Evolutionary conservation across 176 grass and related monocot genomes (phyloP), one percentile per base, ranked within the genome.

Genomic region (Tillandsia fasciculata): DNA sequence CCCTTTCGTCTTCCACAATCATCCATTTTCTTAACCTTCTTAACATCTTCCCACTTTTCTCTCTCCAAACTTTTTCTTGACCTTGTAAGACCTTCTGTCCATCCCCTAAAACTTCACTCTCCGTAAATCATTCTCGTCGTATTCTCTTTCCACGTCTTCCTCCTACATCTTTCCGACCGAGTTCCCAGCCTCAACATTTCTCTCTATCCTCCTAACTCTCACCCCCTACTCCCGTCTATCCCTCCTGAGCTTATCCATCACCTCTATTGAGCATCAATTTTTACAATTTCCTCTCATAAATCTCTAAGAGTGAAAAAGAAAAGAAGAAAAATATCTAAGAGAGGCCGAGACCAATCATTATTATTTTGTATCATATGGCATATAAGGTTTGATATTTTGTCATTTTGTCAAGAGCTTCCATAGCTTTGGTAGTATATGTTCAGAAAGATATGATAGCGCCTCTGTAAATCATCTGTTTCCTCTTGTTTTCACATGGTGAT

Each of bases 21-120:
- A 70, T 47, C 29, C 24, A 13, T 3, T 10, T 91, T 87, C 88
- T 87, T 91, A 84, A 91, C 69, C 84, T 91, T 91, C 81, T 81
- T 87, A 42, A 42, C 33, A 42, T 42, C 33, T 42, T 42, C 33
- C 5, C 33, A 6, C 33, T 42, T 42, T 42, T 1, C 5, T 7
- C 33, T 42, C 7, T 7, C 33, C 33, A 91, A 81, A 11, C 81
- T 81, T 87, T 51, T 91, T 91, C 84, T 91, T 91, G 84, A 91
- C 75, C 88, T 91, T 87, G 81, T 82, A 91, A 91, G 88, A 20
- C 81, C 81, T 65, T 63, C 33, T 7, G 5, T 42, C 33, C 33
- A 42, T 42, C 33, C 33, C 33, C 5, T 42, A 42, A 42, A 42
- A 6, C 33, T 42, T 42, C 33, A 2, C 14, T 12, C 42, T 26